These are phyloP conservation scores for Aspergillus quadricinctus DNA, from an alignment of 2,329 filamentous ascomycete species.

Conservation along the genomic window DNA sequence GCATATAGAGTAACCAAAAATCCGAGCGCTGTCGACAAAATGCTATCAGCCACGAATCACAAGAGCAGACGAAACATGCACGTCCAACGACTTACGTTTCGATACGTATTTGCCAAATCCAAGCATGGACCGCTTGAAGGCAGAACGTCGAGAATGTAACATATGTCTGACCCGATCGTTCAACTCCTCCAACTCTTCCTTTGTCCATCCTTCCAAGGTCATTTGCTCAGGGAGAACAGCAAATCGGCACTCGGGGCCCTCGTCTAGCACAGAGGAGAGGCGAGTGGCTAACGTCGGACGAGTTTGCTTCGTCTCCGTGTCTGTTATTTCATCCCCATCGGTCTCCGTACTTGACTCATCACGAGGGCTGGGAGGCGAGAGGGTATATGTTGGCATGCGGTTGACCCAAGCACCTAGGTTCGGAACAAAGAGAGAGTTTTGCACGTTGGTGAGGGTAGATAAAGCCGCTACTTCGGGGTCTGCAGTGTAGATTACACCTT, in stretches of 20 bases:
- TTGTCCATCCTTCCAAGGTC: conserved; percentile 68
- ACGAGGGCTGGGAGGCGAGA: conserved; percentile 50
- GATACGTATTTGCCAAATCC: conserved; percentile 77
- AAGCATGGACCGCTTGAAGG: conserved; percentile 73
- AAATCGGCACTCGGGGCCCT: conserved; percentile 64
- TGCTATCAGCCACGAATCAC: background rate
- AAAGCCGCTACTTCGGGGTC: conserved; percentile 80
- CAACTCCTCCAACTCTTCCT: conserved; percentile 68
- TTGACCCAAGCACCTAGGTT: conserved; percentile 74
- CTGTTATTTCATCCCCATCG: conserved; percentile 22
- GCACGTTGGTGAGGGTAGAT: conserved; percentile 80
- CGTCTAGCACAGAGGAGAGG: conserved; percentile 64
- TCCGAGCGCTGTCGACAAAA: conserved; percentile 56
- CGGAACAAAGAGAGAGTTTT: conserved; percentile 83
- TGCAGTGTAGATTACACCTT: conserved; percentile 29
- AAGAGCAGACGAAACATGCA: background rate
- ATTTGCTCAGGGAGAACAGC: conserved; percentile 74
- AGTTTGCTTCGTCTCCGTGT: conserved; percentile 21
- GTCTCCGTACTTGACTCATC: conserved; percentile 21
- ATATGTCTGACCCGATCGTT: conserved; percentile 87
- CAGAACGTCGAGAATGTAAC: conserved; percentile 74
- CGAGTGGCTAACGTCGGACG: conserved; percentile 46
- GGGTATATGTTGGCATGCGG: conserved; percentile 70
- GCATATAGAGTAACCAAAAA: conserved; percentile 83
- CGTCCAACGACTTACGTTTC: conserved; percentile 51